A percentile compares a stretch with the other conserved stretches of the same genome.
Evolutionary conservation across 2,329 filamentous ascomycete species (phyloP).

Genomic region (Scedosporium minutisporum): DNA sequence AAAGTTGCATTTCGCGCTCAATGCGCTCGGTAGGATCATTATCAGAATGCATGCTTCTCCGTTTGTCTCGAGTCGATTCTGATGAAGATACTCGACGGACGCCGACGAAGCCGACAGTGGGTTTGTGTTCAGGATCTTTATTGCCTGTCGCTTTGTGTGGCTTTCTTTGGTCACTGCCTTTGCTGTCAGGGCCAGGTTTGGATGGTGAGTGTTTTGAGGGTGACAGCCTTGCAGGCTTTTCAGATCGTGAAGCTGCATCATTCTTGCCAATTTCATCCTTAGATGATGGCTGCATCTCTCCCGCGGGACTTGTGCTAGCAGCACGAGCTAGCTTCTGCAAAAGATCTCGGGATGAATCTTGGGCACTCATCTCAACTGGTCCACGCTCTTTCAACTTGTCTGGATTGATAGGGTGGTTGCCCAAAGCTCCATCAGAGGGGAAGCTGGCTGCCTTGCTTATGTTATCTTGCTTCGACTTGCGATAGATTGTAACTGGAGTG

Average conservation of each 20-base stretch:
- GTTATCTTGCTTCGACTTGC: slow-evolving; percentile 11
- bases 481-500: slow-evolving; percentile 31
- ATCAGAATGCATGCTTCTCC: slow-evolving; percentile 40
- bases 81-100: slow-evolving; percentile 32
- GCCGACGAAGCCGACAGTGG: slow-evolving; percentile 37
- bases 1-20: slow-evolving; percentile 45
- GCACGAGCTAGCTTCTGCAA: slow-evolving; percentile 39
- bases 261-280: no score
- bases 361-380: background rate
- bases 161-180: background rate
- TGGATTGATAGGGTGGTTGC: background rate
- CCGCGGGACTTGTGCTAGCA: slow-evolving; percentile 33
- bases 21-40: slow-evolving; percentile 47
- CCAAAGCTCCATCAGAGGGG: background rate
- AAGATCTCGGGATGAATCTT: slow-evolving; percentile 36
- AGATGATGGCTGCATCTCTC: slow-evolving; percentile 13
- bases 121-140: slow-evolving; percentile 19
- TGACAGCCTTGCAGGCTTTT: no score
- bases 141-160: background rate
- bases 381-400: slow-evolving; percentile 8
- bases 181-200: slow-evolving; percentile 11
- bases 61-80: slow-evolving; percentile 39
- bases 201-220: background rate
- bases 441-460: slow-evolving; percentile 6
- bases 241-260: no score